Base-by-base conservation (phyloP, 495 filamentous ascomycete genomes). In the Trichoderma reesei region DNA sequence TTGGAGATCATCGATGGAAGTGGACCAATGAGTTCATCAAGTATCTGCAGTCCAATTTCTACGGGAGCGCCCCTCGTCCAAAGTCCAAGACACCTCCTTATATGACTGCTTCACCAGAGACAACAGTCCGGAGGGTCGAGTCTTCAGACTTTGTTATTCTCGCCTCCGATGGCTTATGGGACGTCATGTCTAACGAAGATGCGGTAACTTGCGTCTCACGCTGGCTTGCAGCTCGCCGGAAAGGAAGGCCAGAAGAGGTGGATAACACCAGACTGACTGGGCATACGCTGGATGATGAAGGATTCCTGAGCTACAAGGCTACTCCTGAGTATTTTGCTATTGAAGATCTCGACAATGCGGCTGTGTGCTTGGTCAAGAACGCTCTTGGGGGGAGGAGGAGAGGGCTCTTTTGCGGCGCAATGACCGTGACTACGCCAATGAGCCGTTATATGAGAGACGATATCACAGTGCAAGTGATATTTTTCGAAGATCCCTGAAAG, bases 111-210 rank as follows among this genome's bases (percentile, higher is more conserved):
- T 78, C 85, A 71, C 87, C 87, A 1, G 82, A 82, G 6, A 78
- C 89, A 42, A 85, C 80, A 0, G 83, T 80, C 41, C 82, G 77
- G 0, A 72, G 74, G 65, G 75, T 89, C 34, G 70, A 67, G 1
- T 34, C 63, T 33, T 66, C 68, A 0, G 81, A 82, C 18, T 88
- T 89, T 65, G 59, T 88, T 60, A 85, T 90, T 62, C 73, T 88
- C 68, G 86, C 84, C 18, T 81, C 79, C 3, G 86, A 89, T 65
- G 86, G 86, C 5, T 61, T 89, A 38, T 90, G 86, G 86, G 84
- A 88, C 67, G 70, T 71, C 44, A 73, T 89, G 41, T 76, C 80
- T 9, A 85, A 70, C 66, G 75, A 83, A 65, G 78, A 89, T 70
- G 85, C 81, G 2, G 86, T 89, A 0, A 71, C 78, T 4, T 70